Percentiles rank a stretch among this genome's conserved stretches.
Conservation (phyloP, 164 flowering plant genomes). For the Platanus orientalis region DNA sequence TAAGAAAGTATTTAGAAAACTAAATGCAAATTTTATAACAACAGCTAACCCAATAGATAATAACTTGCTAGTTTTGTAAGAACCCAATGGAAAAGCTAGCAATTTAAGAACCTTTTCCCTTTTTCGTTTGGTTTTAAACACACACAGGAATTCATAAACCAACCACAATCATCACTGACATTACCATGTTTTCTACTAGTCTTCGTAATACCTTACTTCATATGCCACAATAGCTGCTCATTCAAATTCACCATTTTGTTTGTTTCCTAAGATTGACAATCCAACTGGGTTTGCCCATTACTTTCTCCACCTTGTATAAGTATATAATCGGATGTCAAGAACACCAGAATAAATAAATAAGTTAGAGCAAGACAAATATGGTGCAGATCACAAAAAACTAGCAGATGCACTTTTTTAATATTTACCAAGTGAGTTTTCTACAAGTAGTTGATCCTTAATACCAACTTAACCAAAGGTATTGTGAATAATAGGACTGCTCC, state of each 20-base stretch:
- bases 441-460: too few species aligned
- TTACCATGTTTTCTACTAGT: constrained; percentile 4
- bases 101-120: constrained; percentile 76
- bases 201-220: constrained; percentile 17
- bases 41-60: too few species aligned
- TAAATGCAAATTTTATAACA: too few species aligned
- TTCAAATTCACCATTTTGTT: constrained; percentile 48
- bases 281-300: constrained; percentile 10
- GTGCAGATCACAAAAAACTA: too few species aligned
- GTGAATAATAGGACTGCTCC: too few species aligned
- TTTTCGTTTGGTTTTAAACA: constrained; percentile 45
- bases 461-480: too few species aligned
- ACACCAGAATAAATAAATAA: too few species aligned
- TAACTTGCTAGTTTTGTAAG: too few species aligned
- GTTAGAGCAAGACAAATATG: too few species aligned
- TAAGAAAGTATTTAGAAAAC: too few species aligned
- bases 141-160: constrained; percentile 25
- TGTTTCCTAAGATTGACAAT: constrained; percentile 28
- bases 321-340: constrained; percentile 27
- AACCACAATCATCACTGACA: constrained; percentile 11
- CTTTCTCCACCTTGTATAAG: constrained; percentile 14
- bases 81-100: constrained; percentile 67
- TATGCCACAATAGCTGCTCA: constrained; percentile 36
- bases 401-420: too few species aligned
- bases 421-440: too few species aligned